A percentile compares a stretch with the other conserved stretches of the same genome.
Conservation (phyloP, 192 early-diverging fungal genomes). For the Allomyces macrogynus region DNA sequence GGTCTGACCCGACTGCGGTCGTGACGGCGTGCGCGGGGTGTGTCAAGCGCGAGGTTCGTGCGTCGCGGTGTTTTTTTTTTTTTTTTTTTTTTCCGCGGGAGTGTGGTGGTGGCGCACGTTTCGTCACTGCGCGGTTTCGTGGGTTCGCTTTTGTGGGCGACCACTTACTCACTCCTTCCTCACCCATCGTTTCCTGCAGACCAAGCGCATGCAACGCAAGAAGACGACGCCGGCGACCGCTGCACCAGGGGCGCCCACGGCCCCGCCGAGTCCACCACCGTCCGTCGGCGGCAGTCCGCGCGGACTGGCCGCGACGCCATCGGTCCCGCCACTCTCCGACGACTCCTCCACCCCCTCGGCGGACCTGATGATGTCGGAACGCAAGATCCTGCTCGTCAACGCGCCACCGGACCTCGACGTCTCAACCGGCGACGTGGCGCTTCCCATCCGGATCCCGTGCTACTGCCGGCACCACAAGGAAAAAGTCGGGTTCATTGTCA, state of each 20-base stretch:
- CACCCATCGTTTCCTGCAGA: too few species aligned
- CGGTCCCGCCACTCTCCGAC: background rate
- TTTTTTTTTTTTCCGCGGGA: too few species aligned
- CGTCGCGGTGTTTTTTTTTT: too few species aligned
- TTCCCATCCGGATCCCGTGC: constrained; percentile 87
- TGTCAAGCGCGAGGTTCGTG: too few species aligned
- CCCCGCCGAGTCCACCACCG: background rate
- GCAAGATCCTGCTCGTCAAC: constrained; percentile 73
- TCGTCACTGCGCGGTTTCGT: too few species aligned
- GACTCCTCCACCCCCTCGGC: background rate
- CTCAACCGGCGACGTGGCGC: constrained; percentile 60
- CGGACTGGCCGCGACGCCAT: too few species aligned
- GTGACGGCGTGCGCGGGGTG: too few species aligned
- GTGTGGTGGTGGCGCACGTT: too few species aligned
- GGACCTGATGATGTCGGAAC: constrained; percentile 3
- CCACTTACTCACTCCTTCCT: too few species aligned
- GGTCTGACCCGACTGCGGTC: too few species aligned
- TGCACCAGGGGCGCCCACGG: background rate
- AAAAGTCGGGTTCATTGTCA: constrained; percentile 78
- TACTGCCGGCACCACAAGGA: constrained; percentile 92
- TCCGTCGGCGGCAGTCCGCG: too few species aligned
- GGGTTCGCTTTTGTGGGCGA: too few species aligned
- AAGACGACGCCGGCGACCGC: background rate
- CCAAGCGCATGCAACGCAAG: background rate
- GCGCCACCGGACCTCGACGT: constrained; percentile 71